phyloP scores from a whole-genome alignment of 1,139 yeast genomes.

The Eremothecium gossypii region DNA sequence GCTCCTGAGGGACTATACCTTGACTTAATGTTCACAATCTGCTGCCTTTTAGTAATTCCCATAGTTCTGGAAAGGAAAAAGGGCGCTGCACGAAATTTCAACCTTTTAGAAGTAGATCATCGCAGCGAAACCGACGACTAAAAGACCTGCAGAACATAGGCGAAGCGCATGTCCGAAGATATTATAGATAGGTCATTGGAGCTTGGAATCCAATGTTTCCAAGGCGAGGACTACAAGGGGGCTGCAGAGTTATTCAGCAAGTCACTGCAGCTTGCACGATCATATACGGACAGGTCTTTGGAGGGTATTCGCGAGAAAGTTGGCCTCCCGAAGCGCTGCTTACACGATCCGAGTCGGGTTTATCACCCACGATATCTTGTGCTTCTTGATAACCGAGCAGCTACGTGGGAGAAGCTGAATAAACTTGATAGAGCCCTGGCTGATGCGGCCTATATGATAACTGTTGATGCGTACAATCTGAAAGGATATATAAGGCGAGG shows the following conservation, averaged over 20 bases:
- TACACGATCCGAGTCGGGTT: constrained; percentile 9
- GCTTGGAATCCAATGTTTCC: constrained; percentile 24
- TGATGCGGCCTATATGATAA: constrained; percentile 38
- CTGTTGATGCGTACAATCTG: constrained; percentile 45
- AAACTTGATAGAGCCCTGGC: constrained; percentile 35
- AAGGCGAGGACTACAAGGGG: constrained; percentile 17
- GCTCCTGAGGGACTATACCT: too few relatives aligned
- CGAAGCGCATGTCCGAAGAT: constrained; percentile 8
- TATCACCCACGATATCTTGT: constrained; percentile 29
- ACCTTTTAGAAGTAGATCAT: too few relatives aligned
- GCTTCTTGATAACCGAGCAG: constrained; percentile 42
- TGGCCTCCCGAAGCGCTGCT: constrained; percentile 13
- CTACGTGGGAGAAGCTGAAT: constrained; percentile 46
- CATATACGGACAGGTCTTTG: constrained; percentile 17
- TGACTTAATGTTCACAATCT: constrained; percentile 3
- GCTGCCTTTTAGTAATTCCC: too few relatives aligned
- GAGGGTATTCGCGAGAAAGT: constrained; percentile 11
- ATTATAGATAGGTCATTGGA: constrained; percentile 23
- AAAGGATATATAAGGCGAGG: constrained; percentile 52
- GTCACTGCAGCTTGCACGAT: constrained; percentile 20
- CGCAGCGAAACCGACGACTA: too few relatives aligned
- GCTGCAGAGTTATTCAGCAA: constrained; percentile 24
- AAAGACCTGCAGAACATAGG: too few relatives aligned
- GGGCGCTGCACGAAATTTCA: too few relatives aligned
- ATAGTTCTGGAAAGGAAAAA: too few relatives aligned